Percentiles rank a stretch among this genome's conserved stretches.
phyloP scores from a whole-genome alignment of 768 basidiomycete species.

The Panaeolus papilionaceus region DNA sequence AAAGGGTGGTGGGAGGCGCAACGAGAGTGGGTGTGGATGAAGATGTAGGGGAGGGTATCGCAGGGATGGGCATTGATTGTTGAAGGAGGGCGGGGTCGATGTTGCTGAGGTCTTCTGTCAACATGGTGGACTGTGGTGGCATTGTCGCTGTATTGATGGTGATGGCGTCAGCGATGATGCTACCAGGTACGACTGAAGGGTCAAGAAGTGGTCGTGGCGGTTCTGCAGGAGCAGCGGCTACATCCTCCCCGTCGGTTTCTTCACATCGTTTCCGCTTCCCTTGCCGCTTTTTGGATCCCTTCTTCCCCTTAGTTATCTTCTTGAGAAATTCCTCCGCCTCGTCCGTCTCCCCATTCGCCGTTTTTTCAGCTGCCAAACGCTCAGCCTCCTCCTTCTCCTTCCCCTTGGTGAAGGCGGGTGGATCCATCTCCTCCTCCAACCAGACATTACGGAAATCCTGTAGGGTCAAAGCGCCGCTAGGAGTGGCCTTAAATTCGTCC shows the following conservation, averaged over 20 bases:
- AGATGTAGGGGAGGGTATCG: slow-evolving; percentile 13
- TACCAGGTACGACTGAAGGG: slow-evolving; percentile 63
- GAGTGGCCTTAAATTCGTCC: slow-evolving; percentile 93
- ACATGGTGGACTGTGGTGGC: slow-evolving; percentile 46
- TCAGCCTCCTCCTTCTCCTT: slow-evolving; percentile 72
- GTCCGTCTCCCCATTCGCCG: slow-evolving; percentile 36
- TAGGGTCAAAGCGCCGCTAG: slow-evolving; percentile 84
- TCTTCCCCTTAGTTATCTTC: slow-evolving; percentile 45
- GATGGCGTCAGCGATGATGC: slow-evolving; percentile 67
- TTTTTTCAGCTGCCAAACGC: slow-evolving; percentile 43
- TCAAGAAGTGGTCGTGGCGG: slow-evolving; percentile 50
- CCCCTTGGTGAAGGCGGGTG: slow-evolving; percentile 85
- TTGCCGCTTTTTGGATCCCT: slow-evolving; percentile 46
- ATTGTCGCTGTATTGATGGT: slow-evolving; percentile 16
- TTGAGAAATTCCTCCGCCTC: slow-evolving; percentile 40
- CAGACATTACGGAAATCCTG: slow-evolving; percentile 90
- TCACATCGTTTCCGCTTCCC: slow-evolving; percentile 38
- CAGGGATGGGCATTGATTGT: slow-evolving; percentile 25
- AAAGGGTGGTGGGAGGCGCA: slow-evolving; percentile 39
- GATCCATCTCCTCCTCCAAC: slow-evolving; percentile 92
- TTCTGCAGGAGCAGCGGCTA: slow-evolving; percentile 23
- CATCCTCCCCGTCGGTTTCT: slow-evolving; percentile 34
- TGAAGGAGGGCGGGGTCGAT: slow-evolving; percentile 63
- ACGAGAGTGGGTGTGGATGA: slow-evolving; percentile 22
- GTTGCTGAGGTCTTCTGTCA: slow-evolving; percentile 46